Base-by-base conservation (phyloP, 2,329 filamentous ascomycete genomes). In the Incumbomyces delicatus region DNA sequence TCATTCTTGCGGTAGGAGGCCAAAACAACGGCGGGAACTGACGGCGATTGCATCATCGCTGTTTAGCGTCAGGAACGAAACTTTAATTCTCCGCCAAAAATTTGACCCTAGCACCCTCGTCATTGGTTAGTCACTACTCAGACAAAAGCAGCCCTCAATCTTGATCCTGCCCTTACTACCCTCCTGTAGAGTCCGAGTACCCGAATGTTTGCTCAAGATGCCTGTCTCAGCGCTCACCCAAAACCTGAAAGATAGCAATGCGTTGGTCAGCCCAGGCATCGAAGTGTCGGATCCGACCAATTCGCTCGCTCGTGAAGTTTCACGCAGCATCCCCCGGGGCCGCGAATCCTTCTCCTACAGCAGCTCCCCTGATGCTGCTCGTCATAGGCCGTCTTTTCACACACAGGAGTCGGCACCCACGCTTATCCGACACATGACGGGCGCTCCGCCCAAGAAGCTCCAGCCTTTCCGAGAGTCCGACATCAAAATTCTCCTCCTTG, bases 401-500 rank as follows among this genome's bases (percentile, higher is more conserved):
- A 76, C 76, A 68, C 71, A 74, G 55, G 66, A 68, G 53, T 70
- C 46, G 14, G 53, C 55, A 10, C 51, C 60, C 48, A 67, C 63
- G 45, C 63, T 70, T 40, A 64, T 58, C 49, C 68, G 66, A 55
- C 66, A 63, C 34, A 64, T 66, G 35, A 67, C 74, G 31, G 54
- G 68, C 31, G 67, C 70, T 36, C 61, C 71, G 8, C 53, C 65
- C 13, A 95, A 95, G 69, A 83, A 83, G 57, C 72, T 98, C 57
- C 95, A 95, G 72, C 92, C 92, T 13, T 98, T 98, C 70, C 83
- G 90, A 63, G 92, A 88, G 17, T 81, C 90, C 62, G 90, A 96
- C 63, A 88, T 98, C 70, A 96, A 95, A 72, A 94, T 98, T 47
- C 71, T 98, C 48, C 76, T 98, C 14, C 73, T 98, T 29, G 92